These are phyloP conservation scores for Beauveria australis DNA, from an alignment of 2,329 filamentous ascomycete species.

Conservation along the genomic window DNA sequence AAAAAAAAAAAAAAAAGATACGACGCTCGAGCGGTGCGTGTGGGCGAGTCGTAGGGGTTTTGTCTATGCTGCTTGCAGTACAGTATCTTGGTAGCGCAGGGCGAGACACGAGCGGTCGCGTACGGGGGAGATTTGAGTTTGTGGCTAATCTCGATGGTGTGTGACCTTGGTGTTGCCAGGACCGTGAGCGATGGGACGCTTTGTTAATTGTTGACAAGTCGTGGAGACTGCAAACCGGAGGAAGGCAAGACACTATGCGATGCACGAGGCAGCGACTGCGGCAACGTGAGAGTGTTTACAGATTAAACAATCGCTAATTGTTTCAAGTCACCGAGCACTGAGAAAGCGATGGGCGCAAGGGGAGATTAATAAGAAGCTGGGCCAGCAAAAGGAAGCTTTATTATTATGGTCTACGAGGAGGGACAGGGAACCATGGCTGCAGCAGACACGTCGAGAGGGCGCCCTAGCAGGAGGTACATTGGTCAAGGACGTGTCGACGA, in stretches of 20 bases:
- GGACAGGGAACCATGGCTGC: not conserved
- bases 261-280: not conserved
- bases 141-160: constrained; percentile 2
- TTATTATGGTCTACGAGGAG: too few species aligned
- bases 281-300: too few species aligned
- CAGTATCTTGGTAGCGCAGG: not conserved
- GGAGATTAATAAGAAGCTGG: constrained; percentile 4
- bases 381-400: not conserved
- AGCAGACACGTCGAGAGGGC: not conserved
- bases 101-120: constrained; percentile 3
- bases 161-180: not conserved
- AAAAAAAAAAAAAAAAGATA: not conserved
- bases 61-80: not conserved
- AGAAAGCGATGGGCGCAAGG: not conserved
- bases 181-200: not conserved
- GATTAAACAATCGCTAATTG: not conserved
- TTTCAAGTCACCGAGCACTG: not conserved
- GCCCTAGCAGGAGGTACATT: constrained; percentile 1
- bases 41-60: constrained; percentile 7
- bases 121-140: constrained; percentile 9
- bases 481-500: constrained; percentile 3
- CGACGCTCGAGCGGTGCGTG: not conserved
- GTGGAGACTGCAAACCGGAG: constrained; percentile 2
- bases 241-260: constrained; percentile 2
- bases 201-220: not conserved